Conservation (phyloP, 1,284 basidiomycete species). For the Fistulina hepatica region DNA sequence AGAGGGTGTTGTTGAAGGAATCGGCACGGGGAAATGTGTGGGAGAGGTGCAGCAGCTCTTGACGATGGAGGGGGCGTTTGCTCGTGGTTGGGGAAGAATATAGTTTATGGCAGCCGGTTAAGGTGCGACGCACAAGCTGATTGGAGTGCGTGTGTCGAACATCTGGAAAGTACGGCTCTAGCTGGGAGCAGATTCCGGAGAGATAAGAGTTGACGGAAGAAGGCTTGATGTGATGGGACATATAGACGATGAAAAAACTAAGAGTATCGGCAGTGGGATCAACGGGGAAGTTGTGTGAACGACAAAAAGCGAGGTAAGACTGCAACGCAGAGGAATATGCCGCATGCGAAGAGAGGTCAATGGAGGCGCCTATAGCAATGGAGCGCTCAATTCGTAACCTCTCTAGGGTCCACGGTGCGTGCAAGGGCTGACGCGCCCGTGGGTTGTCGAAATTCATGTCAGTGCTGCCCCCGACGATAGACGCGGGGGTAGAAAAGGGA, state of each 20-base stretch:
- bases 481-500: slow-evolving; percentile 20
- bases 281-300: slow-evolving; percentile 22
- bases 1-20: slow-evolving; percentile 22
- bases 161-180: slow-evolving; percentile 28
- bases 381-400: slow-evolving; percentile 23
- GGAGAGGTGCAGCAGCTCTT: slow-evolving; percentile 10
- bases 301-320: slow-evolving; percentile 30
- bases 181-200: slow-evolving; percentile 28
- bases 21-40: slow-evolving; percentile 9
- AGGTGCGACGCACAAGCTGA: slow-evolving; percentile 17
- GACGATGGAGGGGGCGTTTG: slow-evolving; percentile 20
- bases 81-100: slow-evolving; percentile 11
- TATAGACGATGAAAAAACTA: slow-evolving; percentile 27
- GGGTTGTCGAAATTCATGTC: slow-evolving; percentile 15
- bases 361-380: slow-evolving; percentile 22
- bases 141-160: slow-evolving; percentile 17
- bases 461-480: slow-evolving; percentile 19
- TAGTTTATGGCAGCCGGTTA: slow-evolving; percentile 22
- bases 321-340: slow-evolving; percentile 27
- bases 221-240: slow-evolving; percentile 29
- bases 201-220: slow-evolving; percentile 29
- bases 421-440: slow-evolving; percentile 19
- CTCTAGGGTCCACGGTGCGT: slow-evolving; percentile 24
- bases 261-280: slow-evolving; percentile 27
- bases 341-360: slow-evolving; percentile 20